Evolutionary conservation across 148 eudicot genomes (phyloP), one percentile per base, ranked within the genome.

Genomic region (Arbutus unedo): DNA sequence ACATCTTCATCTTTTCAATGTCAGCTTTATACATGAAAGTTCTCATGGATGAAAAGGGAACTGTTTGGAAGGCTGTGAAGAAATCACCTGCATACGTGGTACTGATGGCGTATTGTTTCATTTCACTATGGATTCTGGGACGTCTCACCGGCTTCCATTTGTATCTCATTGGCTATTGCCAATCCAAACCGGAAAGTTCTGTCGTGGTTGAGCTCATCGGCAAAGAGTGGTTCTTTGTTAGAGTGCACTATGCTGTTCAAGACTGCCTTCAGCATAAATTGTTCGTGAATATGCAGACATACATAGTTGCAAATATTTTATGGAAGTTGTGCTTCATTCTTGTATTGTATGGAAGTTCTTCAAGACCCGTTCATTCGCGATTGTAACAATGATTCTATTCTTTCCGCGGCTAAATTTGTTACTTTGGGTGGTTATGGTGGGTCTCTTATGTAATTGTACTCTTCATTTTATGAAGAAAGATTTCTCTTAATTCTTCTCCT

Each of bases 241-340:
- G 99, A 88, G 93, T 93, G 41, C 99, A 96, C 64, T 98, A 96
- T 80, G 98, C 98, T 18, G 92, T 93, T 76, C 99, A 94, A 88
- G 93, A 92, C 78, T 94, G 99, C 86, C 95, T 96, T 80, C 92
- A 91, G 79, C 89, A 90, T 18, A 31, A 31, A 31, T 31, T 31
- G 38, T 31, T 31, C 0, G 38, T 31, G 38, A 31, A 31, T 31
- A 31, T 31, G 38, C 38, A 31, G 1, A 31, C 38, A 31, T 31
- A 31, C 38, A 31, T 31, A 0, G 38, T 31, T 31, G 38, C 38
- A 31, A 31, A 31, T 1, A 31, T 31, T 31, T 31, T 31, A 31
- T 31, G 38, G 38, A 31, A 31, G 38, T 31, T 31, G 38, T 31
- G 38, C 38, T 31, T 31, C 38, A 31, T 31, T 31, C 38, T 31